Evolutionary conservation across 305 asterid genomes (phyloP).

Genomic region (Striga hermonthica): DNA sequence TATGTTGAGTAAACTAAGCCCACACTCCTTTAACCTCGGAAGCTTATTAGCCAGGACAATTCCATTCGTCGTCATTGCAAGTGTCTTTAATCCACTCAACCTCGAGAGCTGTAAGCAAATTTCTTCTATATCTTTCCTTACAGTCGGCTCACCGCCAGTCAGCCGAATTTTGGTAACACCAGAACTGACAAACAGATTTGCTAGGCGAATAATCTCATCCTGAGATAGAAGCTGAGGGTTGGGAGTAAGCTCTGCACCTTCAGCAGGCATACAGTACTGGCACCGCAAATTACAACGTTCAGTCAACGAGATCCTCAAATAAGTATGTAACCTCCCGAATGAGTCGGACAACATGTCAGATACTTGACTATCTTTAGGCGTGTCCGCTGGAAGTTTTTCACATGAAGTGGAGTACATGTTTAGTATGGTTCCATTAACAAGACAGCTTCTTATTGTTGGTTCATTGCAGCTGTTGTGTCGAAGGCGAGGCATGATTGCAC

Average conservation of each 20-base stretch:
- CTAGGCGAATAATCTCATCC: conserved; percentile 70
- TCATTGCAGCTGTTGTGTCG: conserved; percentile 34
- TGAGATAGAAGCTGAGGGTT: conserved; percentile 59
- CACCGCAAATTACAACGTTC: conserved; percentile 96
- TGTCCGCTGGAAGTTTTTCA: conserved; percentile 41
- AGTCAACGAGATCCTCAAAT: conserved; percentile 83
- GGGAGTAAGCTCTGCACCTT: conserved; percentile 82
- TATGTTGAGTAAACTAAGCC: conserved; percentile 74
- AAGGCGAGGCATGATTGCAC: conserved; percentile 30
- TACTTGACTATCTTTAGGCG: conserved; percentile 40
- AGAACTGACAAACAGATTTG: conserved; percentile 71
- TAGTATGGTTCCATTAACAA: conserved; percentile 33
- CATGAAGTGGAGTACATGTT: conserved; percentile 51
- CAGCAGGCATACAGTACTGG: conserved; percentile 98
- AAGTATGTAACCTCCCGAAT: conserved; percentile 87
- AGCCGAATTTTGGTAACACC: conserved; percentile 90
- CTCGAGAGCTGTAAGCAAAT: conserved; percentile 67
- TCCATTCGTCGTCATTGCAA: conserved; percentile 95
- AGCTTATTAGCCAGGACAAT: conserved; percentile 69
- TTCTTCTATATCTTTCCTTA: conserved; percentile 85
- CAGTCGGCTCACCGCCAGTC: conserved; percentile 93
- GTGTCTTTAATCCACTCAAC: conserved; percentile 65
- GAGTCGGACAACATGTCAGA: conserved; percentile 81
- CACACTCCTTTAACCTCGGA: conserved; percentile 70
- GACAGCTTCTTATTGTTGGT: conserved; percentile 31